These are phyloP conservation scores for Fusarium nisikadoi DNA, from an alignment of 2,329 filamentous ascomycete genomes.

Conservation along the genomic window DNA sequence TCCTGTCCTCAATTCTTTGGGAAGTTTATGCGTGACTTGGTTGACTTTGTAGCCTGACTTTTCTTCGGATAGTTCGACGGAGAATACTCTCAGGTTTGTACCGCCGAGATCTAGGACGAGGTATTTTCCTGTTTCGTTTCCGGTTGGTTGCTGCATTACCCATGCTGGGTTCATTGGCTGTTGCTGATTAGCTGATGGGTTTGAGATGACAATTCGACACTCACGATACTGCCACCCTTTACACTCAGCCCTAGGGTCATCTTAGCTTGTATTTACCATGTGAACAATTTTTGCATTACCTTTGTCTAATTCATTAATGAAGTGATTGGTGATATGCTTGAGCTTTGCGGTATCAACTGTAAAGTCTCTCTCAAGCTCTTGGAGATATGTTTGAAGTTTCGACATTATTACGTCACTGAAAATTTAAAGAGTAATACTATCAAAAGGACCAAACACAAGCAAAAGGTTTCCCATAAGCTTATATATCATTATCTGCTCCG, in stretches of 20 bases:
- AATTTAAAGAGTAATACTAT: accelerated
- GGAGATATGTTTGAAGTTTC: not conserved
- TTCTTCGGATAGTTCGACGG: not conserved
- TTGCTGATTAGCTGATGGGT: not conserved
- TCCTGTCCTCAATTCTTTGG: not conserved
- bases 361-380: constrained; percentile 1
- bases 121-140: constrained; percentile 1
- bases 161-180: constrained; percentile 20
- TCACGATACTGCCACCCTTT: not conserved
- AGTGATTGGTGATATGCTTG: constrained; percentile 8
- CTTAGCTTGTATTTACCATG: not conserved
- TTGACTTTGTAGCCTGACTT: not conserved
- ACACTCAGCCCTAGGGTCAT: not conserved
- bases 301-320: constrained; percentile 3
- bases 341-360: constrained; percentile 4
- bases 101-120: constrained; percentile 1
- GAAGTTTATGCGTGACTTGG: not conserved
- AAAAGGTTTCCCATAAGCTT: not conserved
- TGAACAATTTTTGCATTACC: not conserved
- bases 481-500: not conserved
- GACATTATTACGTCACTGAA: not conserved
- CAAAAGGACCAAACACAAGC: accelerated
- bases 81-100: constrained; percentile 5
- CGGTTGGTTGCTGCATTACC: constrained; percentile 9
- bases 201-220: not conserved